These are phyloP conservation scores for Yamadazyma siamensis DNA, from an alignment of 1,139 yeast genomes.

Conservation along the genomic window DNA sequence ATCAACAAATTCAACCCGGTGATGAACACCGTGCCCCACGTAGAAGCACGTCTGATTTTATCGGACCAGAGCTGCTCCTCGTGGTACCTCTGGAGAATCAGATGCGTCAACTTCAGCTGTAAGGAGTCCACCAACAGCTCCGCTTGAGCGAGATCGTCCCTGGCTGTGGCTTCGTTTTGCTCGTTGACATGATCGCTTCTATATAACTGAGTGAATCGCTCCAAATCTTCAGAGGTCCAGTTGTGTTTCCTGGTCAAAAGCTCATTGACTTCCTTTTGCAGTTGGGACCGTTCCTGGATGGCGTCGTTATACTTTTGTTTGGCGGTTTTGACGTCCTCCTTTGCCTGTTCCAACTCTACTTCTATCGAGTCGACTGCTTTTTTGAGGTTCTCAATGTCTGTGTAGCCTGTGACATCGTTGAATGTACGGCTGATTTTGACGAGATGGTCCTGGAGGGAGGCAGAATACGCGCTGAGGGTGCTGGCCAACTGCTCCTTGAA, in stretches of 20 bases:
- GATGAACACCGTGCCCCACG: slow-evolving; percentile 93
- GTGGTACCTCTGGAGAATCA: slow-evolving; percentile 84
- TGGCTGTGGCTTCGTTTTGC: slow-evolving; percentile 53
- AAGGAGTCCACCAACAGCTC: slow-evolving; percentile 70
- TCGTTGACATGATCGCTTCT: slow-evolving; percentile 79
- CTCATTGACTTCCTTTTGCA: slow-evolving; percentile 87
- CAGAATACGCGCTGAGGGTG: too few relatives aligned
- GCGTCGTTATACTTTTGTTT: slow-evolving; percentile 62
- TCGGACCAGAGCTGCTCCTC: slow-evolving; percentile 99
- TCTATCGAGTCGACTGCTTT: slow-evolving; percentile 53
- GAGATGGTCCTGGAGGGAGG: slow-evolving; percentile 62
- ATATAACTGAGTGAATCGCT: slow-evolving; percentile 77
- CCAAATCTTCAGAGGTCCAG: slow-evolving; percentile 79
- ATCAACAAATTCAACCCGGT: slow-evolving; percentile 84
- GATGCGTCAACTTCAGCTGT: slow-evolving; percentile 66
- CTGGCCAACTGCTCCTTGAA: too few relatives aligned
- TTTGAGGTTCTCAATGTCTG: slow-evolving; percentile 73
- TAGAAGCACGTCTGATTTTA: slow-evolving; percentile 86
- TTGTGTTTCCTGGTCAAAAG: slow-evolving; percentile 77
- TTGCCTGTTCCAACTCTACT: slow-evolving; percentile 44
- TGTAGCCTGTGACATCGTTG: slow-evolving; percentile 91
- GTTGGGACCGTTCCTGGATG: slow-evolving; percentile 58
- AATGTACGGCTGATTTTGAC: slow-evolving; percentile 70
- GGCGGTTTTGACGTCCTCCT: slow-evolving; percentile 45
- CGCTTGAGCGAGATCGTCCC: slow-evolving; percentile 46